These are phyloP conservation scores for Ophiostoma himal-ulmi DNA, from an alignment of 2,329 filamentous ascomycete species.

Conservation along the genomic window DNA sequence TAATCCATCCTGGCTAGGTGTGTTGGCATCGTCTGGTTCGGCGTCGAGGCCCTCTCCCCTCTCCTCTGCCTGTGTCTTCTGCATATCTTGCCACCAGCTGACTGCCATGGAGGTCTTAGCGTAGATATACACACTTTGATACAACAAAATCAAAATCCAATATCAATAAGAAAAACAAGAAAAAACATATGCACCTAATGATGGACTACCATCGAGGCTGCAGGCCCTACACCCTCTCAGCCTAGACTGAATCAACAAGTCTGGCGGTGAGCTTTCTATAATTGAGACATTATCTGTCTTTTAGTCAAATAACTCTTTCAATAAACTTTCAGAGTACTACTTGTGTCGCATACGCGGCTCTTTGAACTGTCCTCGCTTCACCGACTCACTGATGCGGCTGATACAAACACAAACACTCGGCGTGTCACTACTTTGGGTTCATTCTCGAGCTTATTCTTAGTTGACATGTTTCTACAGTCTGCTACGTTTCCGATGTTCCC, in stretches of 20 bases:
- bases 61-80: too few relatives aligned
- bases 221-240: neutral
- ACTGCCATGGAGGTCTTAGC: neutral
- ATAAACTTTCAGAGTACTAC: neutral
- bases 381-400: neutral
- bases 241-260: neutral
- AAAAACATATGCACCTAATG: neutral
- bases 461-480: neutral
- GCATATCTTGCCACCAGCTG: neutral
- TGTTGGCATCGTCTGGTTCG: neutral
- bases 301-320: too few relatives aligned
- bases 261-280: conserved; percentile 1
- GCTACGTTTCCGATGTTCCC: neutral
- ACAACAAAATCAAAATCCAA: neutral
- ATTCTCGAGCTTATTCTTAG: neutral
- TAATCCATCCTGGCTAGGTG: neutral
- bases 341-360: neutral
- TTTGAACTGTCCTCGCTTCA: neutral
- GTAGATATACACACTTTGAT: neutral
- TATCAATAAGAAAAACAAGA: neutral
- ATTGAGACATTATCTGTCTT: neutral
- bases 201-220: conserved; percentile 8
- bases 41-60: neutral
- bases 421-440: neutral
- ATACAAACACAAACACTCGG: neutral